Evolutionary conservation across 2,329 filamentous ascomycete genomes (phyloP), one percentile per base, ranked within the genome.

Genomic region (Domatiomyces catenatus): DNA sequence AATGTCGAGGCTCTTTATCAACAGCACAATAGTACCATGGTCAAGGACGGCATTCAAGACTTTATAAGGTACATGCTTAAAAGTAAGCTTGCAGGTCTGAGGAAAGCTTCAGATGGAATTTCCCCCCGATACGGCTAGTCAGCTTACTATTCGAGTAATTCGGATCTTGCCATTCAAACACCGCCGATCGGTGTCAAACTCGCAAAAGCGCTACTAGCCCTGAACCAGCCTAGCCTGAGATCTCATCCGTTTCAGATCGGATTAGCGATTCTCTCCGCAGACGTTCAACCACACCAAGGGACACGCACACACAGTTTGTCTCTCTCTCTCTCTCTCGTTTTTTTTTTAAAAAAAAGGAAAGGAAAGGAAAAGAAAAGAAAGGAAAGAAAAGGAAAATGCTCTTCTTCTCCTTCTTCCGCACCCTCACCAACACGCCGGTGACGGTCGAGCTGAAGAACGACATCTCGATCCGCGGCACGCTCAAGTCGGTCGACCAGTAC

Each of bases 381-480:
- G 15, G 32, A 12, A 15, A 15, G 15, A 32, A 19, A 45, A 24
- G 6, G 6, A 26, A 19, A 45, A 44, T 36, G 39, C 26, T 46
- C 22, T 28, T 44, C 18, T 28, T 49, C 64, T 92, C 86, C 73
- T 96, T 95, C 75, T 96, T 96, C 81, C 96, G 96, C 70, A 96
- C 90, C 49, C 84, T 96, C 63, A 93, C 95, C 67, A 92, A 95
- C 74, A 84, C 92, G 60, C 83, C 93, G 74, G 89, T 98, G 64
- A 96, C 89, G 46, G 88, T 98, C 66, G 92, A 98, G 74, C 85
- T 98, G 67, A 98, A 98, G 73, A 98, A 98, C 69, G 92, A 98
- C 71, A 94, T 98, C 61, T 88, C 89, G 66, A 93, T 98, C 67
- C 86, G 86, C 62, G 92, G 92, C 59, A 93, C 83, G 36, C 76